Percentiles rank a stretch among this genome's conserved stretches.
Conservation (phyloP, 441 rosid genomes). For the Arabidopsis hybrid region DNA sequence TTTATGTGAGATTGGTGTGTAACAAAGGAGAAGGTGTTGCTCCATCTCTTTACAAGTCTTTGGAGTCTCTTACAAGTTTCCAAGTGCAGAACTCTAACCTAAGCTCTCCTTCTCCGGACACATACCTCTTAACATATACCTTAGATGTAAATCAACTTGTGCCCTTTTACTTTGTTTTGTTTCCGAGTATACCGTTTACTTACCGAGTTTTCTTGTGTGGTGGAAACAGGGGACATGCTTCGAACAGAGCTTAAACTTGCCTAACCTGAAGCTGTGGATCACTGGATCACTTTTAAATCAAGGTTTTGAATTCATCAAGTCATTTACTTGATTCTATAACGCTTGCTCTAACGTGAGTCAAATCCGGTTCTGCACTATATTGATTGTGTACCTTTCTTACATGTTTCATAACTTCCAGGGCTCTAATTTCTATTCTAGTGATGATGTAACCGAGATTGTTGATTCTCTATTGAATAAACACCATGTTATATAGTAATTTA, state of each 20-base stretch:
- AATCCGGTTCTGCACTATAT: slow-evolving; percentile 8
- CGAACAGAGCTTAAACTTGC: slow-evolving; percentile 60
- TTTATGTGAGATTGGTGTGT: slow-evolving; percentile 66
- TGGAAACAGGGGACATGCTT: slow-evolving; percentile 61
- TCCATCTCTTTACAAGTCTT: slow-evolving; percentile 66
- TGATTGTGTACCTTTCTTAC: slow-evolving; percentile 9
- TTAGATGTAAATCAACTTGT: slow-evolving; percentile 54
- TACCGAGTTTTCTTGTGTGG: background rate
- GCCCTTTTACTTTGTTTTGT: background rate
- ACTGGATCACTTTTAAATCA: slow-evolving; percentile 80
- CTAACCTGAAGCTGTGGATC: slow-evolving; percentile 79
- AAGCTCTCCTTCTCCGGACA: slow-evolving; percentile 57
- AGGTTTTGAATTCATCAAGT: slow-evolving; percentile 67
- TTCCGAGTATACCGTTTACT: background rate
- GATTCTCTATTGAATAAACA: slow-evolving; percentile 23
- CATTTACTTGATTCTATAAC: slow-evolving; percentile 31
- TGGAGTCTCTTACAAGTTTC: slow-evolving; percentile 76
- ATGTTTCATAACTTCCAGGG: slow-evolving; percentile 24
- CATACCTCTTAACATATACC: slow-evolving; percentile 61
- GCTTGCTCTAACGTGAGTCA: background rate
- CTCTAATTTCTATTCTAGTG: slow-evolving; percentile 27
- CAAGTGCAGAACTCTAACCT: slow-evolving; percentile 71
- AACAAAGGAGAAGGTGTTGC: slow-evolving; percentile 67
- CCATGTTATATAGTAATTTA: background rate
- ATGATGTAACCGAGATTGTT: slow-evolving; percentile 28